Evolutionary conservation across 2,329 filamentous ascomycete genomes (phyloP).

Genomic region (Diaporthe sp.): DNA sequence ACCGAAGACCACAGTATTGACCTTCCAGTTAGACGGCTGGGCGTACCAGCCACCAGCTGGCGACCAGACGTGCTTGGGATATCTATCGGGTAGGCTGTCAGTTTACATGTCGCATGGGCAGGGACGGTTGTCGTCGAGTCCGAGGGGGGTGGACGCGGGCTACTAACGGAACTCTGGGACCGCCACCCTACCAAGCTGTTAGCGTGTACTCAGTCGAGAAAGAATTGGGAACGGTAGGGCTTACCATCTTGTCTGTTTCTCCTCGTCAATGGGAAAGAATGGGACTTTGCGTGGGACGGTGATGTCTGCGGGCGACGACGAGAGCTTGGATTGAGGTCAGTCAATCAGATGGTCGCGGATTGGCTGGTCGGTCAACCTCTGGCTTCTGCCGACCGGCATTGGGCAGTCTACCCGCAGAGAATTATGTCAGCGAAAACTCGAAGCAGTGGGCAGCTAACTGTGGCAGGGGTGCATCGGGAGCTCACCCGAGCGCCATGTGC

Average conservation of each 20-base stretch:
- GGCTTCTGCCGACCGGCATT: conserved; percentile 20
- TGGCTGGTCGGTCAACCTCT: conserved; percentile 13
- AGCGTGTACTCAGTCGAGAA: conserved; percentile 44
- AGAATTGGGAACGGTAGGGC: conserved; percentile 30
- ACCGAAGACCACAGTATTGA: conserved; percentile 73
- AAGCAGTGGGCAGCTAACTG: conserved; percentile 6
- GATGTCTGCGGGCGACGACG: conserved; percentile 19
- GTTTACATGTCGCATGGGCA: conserved; percentile 20
- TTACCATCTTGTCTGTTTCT: conserved; percentile 65
- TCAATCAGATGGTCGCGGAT: conserved; percentile 29
- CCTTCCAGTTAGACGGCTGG: conserved; percentile 94
- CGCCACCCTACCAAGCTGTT: conserved; percentile 73
- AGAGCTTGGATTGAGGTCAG: conserved; percentile 33
- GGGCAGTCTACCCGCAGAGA: not conserved
- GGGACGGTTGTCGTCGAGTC: not conserved
- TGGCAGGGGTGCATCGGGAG: conserved; percentile 37
- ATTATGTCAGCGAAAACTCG: conserved; percentile 41
- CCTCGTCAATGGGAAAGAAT: conserved; percentile 19
- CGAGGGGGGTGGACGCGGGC: conserved; percentile 33
- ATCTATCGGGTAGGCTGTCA: conserved; percentile 63
- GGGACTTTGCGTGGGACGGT: not conserved
- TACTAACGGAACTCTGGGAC: conserved; percentile 71
- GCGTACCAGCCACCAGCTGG: conserved; percentile 97
- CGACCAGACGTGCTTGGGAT: conserved; percentile 99
- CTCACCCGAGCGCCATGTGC: conserved; percentile 33